These are phyloP conservation scores for Solanum microdontum DNA, from an alignment of 257 asterid genomes.

Conservation along the genomic window DNA sequence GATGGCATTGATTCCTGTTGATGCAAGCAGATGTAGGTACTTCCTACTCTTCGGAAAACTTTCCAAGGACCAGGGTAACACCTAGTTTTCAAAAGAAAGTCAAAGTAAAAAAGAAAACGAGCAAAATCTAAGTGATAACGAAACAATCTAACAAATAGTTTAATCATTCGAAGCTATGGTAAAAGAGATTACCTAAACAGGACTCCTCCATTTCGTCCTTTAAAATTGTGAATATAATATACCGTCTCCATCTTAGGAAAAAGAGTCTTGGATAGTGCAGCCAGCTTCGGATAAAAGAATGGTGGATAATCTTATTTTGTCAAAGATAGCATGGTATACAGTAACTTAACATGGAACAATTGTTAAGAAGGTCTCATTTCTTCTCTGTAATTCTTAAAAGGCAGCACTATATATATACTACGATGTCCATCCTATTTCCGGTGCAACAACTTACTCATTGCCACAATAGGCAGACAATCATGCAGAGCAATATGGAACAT, in stretches of 20 bases:
- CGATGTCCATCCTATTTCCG: neutral
- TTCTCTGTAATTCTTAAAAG: neutral
- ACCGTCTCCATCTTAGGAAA: constrained; percentile 83
- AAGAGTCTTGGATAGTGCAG: constrained; percentile 50
- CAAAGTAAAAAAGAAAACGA: neutral
- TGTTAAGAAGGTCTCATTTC: neutral
- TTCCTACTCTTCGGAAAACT: constrained; percentile 53
- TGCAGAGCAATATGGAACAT: neutral
- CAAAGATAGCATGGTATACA: constrained; percentile 7
- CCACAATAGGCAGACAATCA: neutral
- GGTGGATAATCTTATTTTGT: constrained; percentile 65
- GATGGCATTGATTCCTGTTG: constrained; percentile 75
- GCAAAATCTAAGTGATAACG: neutral
- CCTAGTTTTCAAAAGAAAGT: constrained; percentile 11
- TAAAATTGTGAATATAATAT: constrained; percentile 90
- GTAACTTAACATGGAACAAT: neutral
- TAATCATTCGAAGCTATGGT: neutral
- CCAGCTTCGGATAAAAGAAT: constrained; percentile 88
- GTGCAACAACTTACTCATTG: neutral
- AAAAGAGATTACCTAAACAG: constrained; percentile 52
- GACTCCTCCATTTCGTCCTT: constrained; percentile 70
- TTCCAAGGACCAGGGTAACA: constrained; percentile 85
- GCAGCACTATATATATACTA: neutral
- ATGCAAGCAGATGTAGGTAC: constrained; percentile 48
- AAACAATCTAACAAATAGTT: neutral